Percentiles rank a stretch among this genome's conserved stretches.
phyloP scores from a whole-genome alignment of 306 rosid genomes.

The Boehmeria nivea region DNA sequence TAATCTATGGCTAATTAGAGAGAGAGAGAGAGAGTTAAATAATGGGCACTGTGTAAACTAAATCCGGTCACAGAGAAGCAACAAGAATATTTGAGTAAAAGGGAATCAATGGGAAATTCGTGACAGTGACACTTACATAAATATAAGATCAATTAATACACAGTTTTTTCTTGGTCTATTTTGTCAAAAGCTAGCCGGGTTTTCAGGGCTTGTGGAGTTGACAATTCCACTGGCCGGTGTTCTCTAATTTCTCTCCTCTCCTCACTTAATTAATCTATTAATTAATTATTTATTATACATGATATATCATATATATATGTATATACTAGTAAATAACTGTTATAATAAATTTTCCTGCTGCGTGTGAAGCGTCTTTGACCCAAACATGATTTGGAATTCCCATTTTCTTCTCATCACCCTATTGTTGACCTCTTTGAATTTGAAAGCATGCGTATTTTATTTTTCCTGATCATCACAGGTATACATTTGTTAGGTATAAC shows the following conservation, averaged over 20 bases:
- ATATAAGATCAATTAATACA: no score
- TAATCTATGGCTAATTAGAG: no score
- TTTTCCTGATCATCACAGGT: conserved; percentile 21
- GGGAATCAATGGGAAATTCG: neutral
- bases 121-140: conserved; percentile 44
- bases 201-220: conserved; percentile 47
- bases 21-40: no score
- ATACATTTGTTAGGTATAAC: conserved; percentile 46
- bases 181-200: conserved; percentile 61
- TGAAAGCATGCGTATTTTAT: conserved; percentile 41
- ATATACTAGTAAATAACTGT: neutral
- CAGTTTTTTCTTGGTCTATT: conserved; percentile 33
- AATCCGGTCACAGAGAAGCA: no score
- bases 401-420: conserved; percentile 30
- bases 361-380: conserved; percentile 73
- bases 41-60: no score
- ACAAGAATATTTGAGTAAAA: conserved; percentile 6
- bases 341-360: conserved; percentile 15
- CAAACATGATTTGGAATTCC: conserved; percentile 26
- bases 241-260: neutral
- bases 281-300: neutral
- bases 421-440: conserved; percentile 48
- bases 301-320: neutral
- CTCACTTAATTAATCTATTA: no score
- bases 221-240: conserved; percentile 49